Evolutionary conservation across 1,284 basidiomycete species (phyloP).

Genomic region (Melampsora americana): DNA sequence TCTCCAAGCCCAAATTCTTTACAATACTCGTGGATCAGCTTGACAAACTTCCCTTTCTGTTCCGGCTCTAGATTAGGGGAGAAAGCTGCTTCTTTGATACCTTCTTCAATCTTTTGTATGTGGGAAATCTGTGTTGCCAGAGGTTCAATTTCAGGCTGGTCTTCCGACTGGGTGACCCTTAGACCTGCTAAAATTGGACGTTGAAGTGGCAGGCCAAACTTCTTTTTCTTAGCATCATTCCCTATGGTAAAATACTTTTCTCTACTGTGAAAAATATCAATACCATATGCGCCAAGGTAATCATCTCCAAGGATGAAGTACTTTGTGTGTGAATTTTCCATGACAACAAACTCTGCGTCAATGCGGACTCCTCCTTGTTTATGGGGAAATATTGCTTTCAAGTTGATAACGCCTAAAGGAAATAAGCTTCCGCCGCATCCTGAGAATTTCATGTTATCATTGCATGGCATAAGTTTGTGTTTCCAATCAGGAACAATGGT

Average conservation of each 20-base stretch:
- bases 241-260: conserved; percentile 22
- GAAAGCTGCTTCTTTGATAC: not conserved
- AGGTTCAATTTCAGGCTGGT: not conserved
- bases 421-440: too few relatives aligned
- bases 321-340: too few relatives aligned
- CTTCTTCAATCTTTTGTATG: not conserved
- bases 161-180: not conserved
- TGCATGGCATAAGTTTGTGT: too few relatives aligned
- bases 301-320: not conserved
- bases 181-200: not conserved
- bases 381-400: too few relatives aligned
- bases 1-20: conserved; percentile 1
- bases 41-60: not conserved
- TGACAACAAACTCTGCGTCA: too few relatives aligned
- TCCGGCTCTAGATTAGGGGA: not conserved
- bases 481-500: too few relatives aligned
- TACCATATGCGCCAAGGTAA: conserved; percentile 12
- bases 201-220: not conserved
- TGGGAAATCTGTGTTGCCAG: not conserved
- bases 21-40: not conserved
- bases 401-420: too few relatives aligned
- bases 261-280: conserved; percentile 23
- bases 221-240: conserved; percentile 21
- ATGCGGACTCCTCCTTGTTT: too few relatives aligned
- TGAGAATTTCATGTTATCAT: too few relatives aligned